Base-by-base conservation (phyloP, 345 rosid species). In the Microthlaspi erraticum region DNA sequence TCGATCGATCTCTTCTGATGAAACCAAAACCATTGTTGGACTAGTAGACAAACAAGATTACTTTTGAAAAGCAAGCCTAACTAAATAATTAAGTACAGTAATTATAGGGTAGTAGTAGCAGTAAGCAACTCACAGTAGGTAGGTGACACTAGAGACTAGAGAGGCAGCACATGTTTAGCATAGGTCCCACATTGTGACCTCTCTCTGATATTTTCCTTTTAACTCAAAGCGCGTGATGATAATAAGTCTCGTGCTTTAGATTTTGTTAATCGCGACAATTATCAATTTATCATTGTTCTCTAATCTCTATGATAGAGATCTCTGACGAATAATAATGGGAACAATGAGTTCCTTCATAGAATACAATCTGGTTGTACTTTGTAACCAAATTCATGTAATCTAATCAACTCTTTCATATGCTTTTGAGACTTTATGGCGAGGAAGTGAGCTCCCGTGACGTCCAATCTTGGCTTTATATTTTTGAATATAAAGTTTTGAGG, bases 331-430 rank as follows among this genome's bases (percentile, higher is more conserved):
- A 20, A 20, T 20, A 20, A 26, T 26, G 29, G 0, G 29, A 26
- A 42, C 51, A 60, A 26, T 42, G 26, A 42, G 26, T 42, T 34
- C 17, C 26, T 33, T 34, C 17, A 44, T 19, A 56, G 55, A 68
- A 68, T 56, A 34, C 37, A 68, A 18, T 68, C 64, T 33, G 64
- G 29, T 68, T 70, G 60, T 60, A 70, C 74, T 70, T 39, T 60
- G 58, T 42, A 38, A 70, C 52, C 60, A 70, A 29, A 38, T 70
- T 70, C 60, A 39, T 70, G 18, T 70, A 60, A 70, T 39, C 67
- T 23, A 60, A 70, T 70, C 67, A 70, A 39, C 50, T 60, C 41
- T 70, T 8, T 60, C 5, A 37, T 49, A 44, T 59, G 46, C 41
- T 59, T 58, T 19, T 41, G 13, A 13, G 60, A 33, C 50, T 69